These are phyloP conservation scores for Peronospora farinosa DNA, from an alignment of 352 stramenopile genomes.

Conservation along the genomic window DNA sequence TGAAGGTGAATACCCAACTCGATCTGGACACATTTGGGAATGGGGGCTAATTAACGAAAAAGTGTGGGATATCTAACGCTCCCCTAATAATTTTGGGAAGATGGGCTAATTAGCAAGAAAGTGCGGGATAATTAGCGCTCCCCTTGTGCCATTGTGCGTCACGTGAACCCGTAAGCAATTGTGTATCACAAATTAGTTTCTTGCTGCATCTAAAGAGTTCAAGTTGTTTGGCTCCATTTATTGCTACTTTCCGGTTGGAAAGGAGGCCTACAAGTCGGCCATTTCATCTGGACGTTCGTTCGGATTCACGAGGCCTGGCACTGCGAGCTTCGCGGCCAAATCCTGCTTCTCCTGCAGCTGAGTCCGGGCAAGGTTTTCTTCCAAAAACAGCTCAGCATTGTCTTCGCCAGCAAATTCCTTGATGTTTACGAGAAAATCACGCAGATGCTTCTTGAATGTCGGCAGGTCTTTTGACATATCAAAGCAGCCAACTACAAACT, in stretches of 20 bases:
- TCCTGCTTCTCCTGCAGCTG: constrained; percentile 86
- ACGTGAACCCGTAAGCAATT: no score
- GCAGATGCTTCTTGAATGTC: constrained; percentile 97
- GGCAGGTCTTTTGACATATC: constrained; percentile 95
- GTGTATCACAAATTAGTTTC: neutral
- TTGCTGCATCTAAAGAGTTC: constrained; percentile 17
- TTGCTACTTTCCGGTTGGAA: neutral
- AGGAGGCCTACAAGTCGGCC: constrained; percentile 56
- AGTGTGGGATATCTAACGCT: no score
- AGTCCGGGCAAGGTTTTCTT: constrained; percentile 89
- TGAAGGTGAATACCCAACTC: no score
- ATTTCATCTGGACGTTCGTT: constrained; percentile 88
- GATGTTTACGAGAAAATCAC: constrained; percentile 99
- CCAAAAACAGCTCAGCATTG: constrained; percentile 94
- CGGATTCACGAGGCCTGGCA: constrained; percentile 89
- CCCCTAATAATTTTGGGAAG: no score
- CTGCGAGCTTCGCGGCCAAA: constrained; percentile 71
- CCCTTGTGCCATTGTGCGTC: neutral
- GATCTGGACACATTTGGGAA: no score
- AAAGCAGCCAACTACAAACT: constrained; percentile 97
- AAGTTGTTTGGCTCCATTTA: neutral
- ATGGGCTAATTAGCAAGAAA: no score
- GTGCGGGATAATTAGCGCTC: no score
- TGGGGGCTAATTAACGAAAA: no score
- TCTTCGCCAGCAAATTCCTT: constrained; percentile 97